A percentile compares a stretch with the other conserved stretches of the same genome.
Conservation (phyloP, 2,329 filamentous ascomycete species). For the Chaetomium strumarium region DNA sequence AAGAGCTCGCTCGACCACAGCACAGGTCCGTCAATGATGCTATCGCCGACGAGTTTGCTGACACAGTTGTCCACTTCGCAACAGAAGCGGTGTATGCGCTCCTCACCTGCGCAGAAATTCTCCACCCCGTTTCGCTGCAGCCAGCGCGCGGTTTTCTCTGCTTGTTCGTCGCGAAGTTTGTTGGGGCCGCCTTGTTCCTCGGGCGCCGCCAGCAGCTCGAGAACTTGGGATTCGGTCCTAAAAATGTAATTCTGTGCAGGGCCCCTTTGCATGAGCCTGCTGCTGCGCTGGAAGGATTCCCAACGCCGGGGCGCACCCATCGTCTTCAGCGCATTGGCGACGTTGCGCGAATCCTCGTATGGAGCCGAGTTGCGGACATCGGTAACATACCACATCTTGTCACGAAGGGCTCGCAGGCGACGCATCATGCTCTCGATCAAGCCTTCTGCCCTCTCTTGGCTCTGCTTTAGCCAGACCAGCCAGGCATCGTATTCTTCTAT, state of each 20-base stretch:
- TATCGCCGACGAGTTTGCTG: constrained; percentile 77
- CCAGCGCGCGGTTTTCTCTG: constrained; percentile 79
- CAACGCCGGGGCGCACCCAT: constrained; percentile 68
- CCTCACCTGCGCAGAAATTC: constrained; percentile 92
- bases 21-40: constrained; percentile 75
- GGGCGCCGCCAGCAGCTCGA: constrained; percentile 78
- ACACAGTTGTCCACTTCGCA: constrained; percentile 85
- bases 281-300: constrained; percentile 45
- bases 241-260: constrained; percentile 61
- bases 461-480: constrained; percentile 79
- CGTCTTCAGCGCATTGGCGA: constrained; percentile 80
- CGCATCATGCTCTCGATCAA: constrained; percentile 70
- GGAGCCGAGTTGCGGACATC: constrained; percentile 85
- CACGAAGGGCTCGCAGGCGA: constrained; percentile 67
- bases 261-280: constrained; percentile 42
- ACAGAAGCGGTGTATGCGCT: constrained; percentile 88
- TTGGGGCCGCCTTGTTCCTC: constrained; percentile 85
- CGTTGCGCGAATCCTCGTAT: constrained; percentile 81
- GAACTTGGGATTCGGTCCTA: constrained; percentile 75
- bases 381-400: constrained; percentile 98
- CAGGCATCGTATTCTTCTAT: constrained; percentile 75
- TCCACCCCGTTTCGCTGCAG: constrained; percentile 75
- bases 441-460: constrained; percentile 69
- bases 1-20: constrained; percentile 91
- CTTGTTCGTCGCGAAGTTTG: constrained; percentile 93